Evolutionary conservation across 805 yeast species (phyloP), one percentile per base, ranked within the genome.

Genomic region (Myxozyma geophila): DNA sequence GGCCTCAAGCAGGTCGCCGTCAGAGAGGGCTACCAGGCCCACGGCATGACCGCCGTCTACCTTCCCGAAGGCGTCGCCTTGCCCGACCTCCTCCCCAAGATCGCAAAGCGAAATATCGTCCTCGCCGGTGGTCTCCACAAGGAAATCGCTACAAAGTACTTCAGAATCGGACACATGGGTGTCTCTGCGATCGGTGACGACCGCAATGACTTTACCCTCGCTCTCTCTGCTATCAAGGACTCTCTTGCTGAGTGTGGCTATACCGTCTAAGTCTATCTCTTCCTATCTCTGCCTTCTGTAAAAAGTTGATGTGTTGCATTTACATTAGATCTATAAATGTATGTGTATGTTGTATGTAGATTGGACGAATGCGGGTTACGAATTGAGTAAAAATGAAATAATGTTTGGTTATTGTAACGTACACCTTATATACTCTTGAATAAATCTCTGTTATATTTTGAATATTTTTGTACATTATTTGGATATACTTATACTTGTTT

Each of bases 111-210:
- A 70, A 92, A 92, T 19, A 84, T 89, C 72, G 84, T 87, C 28
- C 83, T 92, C 54, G 97, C 98, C 52, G 96, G 95, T 55, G 98
- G 98, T 63, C 88, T 92, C 68, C 93, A 89, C 79, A 87, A 85
- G 76, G 90, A 86, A 28, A 85, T 91, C 71, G 87, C 85, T 53
- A 83, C 88, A 63, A 87, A 88, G 75, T 92, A 92, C 79, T 90
- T 93, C 80, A 85, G 98, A 77, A 86, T 92, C 64, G 98, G 98
- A 41, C 98, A 92, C 79, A 93, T 93, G 98, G 97, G 98, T 67
- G 87, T 85, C 63, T 83, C 92, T 53, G 89, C 87, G 12, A 78
- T 84, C 63, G 85, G 86, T 70, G 80, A 77, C 44, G 76, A 78
- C 59, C 79, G 84, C 65, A 81, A 81, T 40, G 89, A 87, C 74